phyloP scores from a whole-genome alignment of 331 rosid genomes.

The Dryas integrifolia region DNA sequence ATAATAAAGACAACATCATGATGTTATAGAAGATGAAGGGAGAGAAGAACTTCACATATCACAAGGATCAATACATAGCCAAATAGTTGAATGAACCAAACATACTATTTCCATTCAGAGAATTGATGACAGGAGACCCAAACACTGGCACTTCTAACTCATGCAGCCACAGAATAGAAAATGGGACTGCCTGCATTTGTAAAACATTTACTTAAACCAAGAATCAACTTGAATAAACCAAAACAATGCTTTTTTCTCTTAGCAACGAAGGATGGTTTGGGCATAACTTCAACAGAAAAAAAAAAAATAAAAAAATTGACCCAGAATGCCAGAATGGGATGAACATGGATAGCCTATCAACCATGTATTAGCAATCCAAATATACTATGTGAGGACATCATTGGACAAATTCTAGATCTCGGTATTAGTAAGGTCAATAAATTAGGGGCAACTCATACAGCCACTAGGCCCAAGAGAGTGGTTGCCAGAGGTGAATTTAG shows the following conservation, averaged over 20 bases:
- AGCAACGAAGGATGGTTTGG: not conserved
- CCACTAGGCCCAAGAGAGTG: not conserved
- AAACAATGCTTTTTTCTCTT: not conserved
- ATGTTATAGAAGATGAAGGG: not conserved
- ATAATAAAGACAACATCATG: not conserved
- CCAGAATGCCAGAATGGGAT: too few species aligned
- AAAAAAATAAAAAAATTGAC: not conserved
- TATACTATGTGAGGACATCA: not conserved
- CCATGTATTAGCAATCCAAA: not conserved
- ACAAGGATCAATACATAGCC: conserved; percentile 17
- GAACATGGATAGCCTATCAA: not conserved
- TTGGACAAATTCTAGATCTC: not conserved
- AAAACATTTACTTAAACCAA: not conserved
- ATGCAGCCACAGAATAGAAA: conserved; percentile 57
- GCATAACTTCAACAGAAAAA: not conserved
- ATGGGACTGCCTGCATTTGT: conserved; percentile 52
- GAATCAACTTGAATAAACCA: not conserved
- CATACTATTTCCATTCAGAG: conserved; percentile 56
- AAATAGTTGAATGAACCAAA: conserved; percentile 22
- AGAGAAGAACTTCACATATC: conserved; percentile 10
- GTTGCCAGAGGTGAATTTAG: not conserved
- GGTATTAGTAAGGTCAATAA: not conserved
- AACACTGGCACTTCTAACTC: conserved; percentile 78
- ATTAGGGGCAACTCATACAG: not conserved
- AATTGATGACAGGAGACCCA: conserved; percentile 63